Percentiles rank a stretch among this genome's conserved stretches.
Conservation (phyloP, 1,139 yeast species). For the Pichia sp. region DNA sequence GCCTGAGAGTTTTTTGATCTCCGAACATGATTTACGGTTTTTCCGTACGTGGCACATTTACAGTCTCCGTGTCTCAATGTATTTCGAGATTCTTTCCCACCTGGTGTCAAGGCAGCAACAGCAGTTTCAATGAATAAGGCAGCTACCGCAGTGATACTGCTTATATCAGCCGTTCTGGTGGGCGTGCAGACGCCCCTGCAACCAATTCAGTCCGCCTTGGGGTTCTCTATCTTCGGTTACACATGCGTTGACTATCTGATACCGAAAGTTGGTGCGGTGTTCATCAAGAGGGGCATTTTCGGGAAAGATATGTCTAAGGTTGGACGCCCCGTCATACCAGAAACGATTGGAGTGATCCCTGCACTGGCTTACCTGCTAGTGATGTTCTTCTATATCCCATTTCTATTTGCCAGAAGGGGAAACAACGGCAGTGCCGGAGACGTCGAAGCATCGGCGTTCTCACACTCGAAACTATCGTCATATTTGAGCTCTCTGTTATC, state of each 20-base stretch:
- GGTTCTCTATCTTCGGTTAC: constrained; percentile 62
- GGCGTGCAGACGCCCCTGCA: constrained; percentile 18
- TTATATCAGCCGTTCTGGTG: neutral
- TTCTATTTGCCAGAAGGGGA: constrained; percentile 57
- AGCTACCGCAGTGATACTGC: constrained; percentile 5
- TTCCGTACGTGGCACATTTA: neutral
- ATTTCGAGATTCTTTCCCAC: neutral
- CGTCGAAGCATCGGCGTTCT: neutral
- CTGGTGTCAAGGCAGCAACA: neutral
- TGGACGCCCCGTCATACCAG: constrained; percentile 71
- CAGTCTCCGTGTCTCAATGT: neutral
- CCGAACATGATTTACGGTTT: neutral
- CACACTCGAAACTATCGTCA: constrained; percentile 61
- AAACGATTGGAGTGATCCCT: constrained; percentile 84
- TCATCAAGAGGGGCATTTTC: constrained; percentile 70
- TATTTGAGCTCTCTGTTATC: constrained; percentile 82
- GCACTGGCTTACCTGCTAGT: constrained; percentile 76
- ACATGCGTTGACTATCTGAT: constrained; percentile 54
- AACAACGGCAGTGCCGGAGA: neutral
- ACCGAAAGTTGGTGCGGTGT: constrained; percentile 62
- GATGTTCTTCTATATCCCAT: constrained; percentile 85
- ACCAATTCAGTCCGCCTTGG: constrained; percentile 44
- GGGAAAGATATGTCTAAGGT: constrained; percentile 81
- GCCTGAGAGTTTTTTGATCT: neutral
- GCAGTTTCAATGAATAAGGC: neutral